Percentiles rank a stretch among this genome's conserved stretches.
Conservation (phyloP, 2,329 filamentous ascomycete species). For the Neonectria ditissima region DNA sequence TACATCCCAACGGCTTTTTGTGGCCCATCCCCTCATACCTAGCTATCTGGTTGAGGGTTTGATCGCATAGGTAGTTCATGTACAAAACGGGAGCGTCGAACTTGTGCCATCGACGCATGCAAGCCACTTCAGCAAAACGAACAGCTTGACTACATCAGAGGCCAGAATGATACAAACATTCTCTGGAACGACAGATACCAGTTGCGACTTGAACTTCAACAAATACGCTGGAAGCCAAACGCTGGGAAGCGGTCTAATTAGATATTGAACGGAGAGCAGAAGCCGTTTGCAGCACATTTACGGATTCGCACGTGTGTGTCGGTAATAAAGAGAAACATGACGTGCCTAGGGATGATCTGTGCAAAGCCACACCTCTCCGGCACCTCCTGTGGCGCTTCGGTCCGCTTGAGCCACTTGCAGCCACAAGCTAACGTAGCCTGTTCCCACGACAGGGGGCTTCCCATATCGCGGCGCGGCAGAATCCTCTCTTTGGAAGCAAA, state of each 20-base stretch:
- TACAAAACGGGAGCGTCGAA: background rate
- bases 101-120: background rate
- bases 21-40: background rate
- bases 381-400: background rate
- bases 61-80: no score
- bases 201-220: background rate
- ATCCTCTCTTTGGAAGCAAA: slow-evolving; percentile 40
- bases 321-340: background rate
- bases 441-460: slow-evolving; percentile 34
- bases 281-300: background rate
- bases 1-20: no score
- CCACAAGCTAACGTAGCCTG: slow-evolving; percentile 11
- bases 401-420: background rate
- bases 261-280: background rate
- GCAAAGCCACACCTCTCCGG: background rate
- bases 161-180: background rate
- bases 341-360: background rate
- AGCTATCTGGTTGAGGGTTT: background rate
- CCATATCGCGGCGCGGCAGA: slow-evolving; percentile 42
- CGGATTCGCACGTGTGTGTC: background rate
- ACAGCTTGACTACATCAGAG: no score
- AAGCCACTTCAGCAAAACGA: no score
- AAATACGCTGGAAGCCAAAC: no score
- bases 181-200: background rate
- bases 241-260: background rate